Conservation (phyloP, 2,329 filamentous ascomycete species). For the Exophiala sideris region DNA sequence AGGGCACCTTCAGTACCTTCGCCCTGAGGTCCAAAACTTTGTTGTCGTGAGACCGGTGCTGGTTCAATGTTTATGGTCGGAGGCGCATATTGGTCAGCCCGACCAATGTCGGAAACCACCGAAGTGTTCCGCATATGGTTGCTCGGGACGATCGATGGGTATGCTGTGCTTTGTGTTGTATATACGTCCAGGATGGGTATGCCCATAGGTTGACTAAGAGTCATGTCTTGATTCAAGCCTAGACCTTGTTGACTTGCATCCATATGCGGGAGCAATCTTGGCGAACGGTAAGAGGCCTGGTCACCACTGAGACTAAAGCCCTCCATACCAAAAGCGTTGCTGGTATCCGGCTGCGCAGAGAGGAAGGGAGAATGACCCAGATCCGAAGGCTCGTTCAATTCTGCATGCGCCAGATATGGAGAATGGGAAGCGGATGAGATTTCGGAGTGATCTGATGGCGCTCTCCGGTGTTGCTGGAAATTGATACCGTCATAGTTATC, state of each 20-base stretch:
- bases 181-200: slow-evolving; percentile 49
- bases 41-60: slow-evolving; percentile 63
- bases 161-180: slow-evolving; percentile 44
- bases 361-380: slow-evolving; percentile 76
- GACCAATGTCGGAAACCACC: slow-evolving; percentile 59
- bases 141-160: slow-evolving; percentile 42
- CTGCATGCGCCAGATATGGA: slow-evolving; percentile 72
- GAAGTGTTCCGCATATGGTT: slow-evolving; percentile 47
- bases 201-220: slow-evolving; percentile 41
- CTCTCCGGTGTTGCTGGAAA: slow-evolving; percentile 79
- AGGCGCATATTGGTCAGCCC: slow-evolving; percentile 75
- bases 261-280: slow-evolving; percentile 62
- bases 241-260: slow-evolving; percentile 45
- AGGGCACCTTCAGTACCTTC: slow-evolving; percentile 70
- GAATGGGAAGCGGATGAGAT: slow-evolving; percentile 82
- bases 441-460: slow-evolving; percentile 88
- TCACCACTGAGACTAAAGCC: slow-evolving; percentile 69
- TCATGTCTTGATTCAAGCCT: slow-evolving; percentile 17
- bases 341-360: slow-evolving; percentile 67
- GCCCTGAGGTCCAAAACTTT: slow-evolving; percentile 65
- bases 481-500: slow-evolving; percentile 52
- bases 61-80: slow-evolving; percentile 93
- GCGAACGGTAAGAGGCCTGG: slow-evolving; percentile 61
- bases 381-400: slow-evolving; percentile 72
- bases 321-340: slow-evolving; percentile 73